Evolutionary conservation across 371 early-diverging fungal species (phyloP).

Genomic region (Mortierella sp.): DNA sequence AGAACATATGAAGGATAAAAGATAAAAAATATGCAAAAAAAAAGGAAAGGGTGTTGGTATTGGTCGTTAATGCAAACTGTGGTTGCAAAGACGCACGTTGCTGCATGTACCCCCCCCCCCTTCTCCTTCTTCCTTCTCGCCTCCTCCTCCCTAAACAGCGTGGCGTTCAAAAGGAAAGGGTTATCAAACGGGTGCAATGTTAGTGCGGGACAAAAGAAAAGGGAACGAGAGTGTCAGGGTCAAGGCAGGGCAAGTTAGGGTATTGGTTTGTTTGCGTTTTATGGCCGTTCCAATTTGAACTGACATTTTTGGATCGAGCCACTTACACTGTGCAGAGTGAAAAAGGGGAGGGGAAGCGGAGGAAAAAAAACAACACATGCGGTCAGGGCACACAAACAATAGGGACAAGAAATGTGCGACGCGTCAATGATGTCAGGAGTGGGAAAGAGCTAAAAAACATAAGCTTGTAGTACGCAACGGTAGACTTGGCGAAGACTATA

Average conservation of each 20-base stretch:
- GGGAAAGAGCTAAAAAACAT: neutral
- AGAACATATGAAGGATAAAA: neutral
- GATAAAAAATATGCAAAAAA: neutral
- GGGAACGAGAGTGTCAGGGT: neutral
- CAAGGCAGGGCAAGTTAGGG: no score
- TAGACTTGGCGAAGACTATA: neutral
- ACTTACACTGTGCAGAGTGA: no score
- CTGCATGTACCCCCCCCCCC: neutral
- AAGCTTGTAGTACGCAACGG: neutral
- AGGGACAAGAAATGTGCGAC: neutral
- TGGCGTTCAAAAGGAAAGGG: neutral
- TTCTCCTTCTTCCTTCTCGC: neutral
- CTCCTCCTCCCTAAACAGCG: neutral
- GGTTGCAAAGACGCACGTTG: slow-evolving; percentile 4
- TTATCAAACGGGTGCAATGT: neutral
- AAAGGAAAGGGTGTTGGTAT: neutral
- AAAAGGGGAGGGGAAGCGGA: no score
- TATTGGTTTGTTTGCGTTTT: no score
- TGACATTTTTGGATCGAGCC: neutral
- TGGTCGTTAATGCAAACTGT: slow-evolving; percentile 1
- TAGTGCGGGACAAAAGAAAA: neutral
- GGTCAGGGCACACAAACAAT: no score
- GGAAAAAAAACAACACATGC: no score
- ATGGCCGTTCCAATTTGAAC: neutral
- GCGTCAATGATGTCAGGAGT: neutral